Evolutionary conservation across 257 asterid genomes (phyloP), one percentile per base, ranked within the genome.

Genomic region (Pogostemon cablin): DNA sequence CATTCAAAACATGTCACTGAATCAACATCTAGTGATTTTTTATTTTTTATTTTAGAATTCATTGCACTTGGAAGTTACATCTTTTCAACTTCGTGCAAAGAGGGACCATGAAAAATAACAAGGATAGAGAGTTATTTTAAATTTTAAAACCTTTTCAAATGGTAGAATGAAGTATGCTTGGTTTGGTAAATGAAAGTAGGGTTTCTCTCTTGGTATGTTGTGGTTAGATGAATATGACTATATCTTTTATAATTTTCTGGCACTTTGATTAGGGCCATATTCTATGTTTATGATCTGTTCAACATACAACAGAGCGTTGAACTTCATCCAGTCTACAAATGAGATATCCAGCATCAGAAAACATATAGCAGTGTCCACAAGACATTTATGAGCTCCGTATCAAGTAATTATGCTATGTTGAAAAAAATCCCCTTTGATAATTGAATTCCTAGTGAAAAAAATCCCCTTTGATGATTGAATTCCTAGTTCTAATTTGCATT

Each of bases 21-120:
- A 66, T 0, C 42, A 66, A 11, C 35, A 46, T 10, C 12, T 39
- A 64, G 32, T 25, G 32, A 25, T 10, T 50, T 62, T 25, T 15
- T 15, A 15, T 15, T 15, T 61, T 7, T 61, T 47, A 20, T 15
- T 9, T 9, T 38, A 39, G 11, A 3, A 53, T n/a, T 44, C 40
- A 54, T 41, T 17, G 38, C 44, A 17, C 32, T 66, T n/a, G 44
- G 57, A 58, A 37, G 49, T 49, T 17, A 49, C 42, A 9, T 49
- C 60, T 49, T 42, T 50, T 5, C 6, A 62, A 54, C 53, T 59
- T n/a, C 25, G 50, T 49, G 73, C 47, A 3, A 65, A 65, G 49
- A 41, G 43, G 61, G 20, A 25, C 53, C 38, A 58, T 43, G 25
- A 15, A 17, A 50, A 35, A 60, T 78, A 34, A 35, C 39, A 35